These are phyloP conservation scores for Nothopassalora personata DNA, from an alignment of 2,329 filamentous ascomycete species.

Conservation along the genomic window DNA sequence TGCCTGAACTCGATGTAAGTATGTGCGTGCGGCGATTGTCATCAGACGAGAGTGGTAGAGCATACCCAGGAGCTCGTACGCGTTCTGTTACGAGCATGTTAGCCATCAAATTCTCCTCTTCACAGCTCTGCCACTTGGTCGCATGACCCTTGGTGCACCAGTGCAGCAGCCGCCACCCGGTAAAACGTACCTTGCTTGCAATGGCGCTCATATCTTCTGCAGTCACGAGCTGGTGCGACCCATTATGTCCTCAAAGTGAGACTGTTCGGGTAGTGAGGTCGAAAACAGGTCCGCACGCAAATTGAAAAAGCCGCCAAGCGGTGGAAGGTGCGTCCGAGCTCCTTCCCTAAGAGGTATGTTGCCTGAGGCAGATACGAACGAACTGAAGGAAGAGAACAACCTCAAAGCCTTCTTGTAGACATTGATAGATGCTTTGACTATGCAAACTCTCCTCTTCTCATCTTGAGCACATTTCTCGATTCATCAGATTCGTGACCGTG, in stretches of 20 bases:
- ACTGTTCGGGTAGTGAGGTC: background rate
- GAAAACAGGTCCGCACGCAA: background rate
- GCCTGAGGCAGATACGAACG: no score
- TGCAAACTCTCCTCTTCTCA: background rate
- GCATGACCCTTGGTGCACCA: constrained; percentile 2
- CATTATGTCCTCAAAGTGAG: constrained; percentile 15
- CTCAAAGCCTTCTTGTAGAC: background rate
- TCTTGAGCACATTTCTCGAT: background rate
- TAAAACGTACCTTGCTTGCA: constrained; percentile 25
- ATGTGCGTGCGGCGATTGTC: constrained; percentile 2
- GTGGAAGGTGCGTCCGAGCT: background rate
- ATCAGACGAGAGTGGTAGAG: constrained; percentile 8
- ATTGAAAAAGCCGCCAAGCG: background rate
- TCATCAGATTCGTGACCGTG: background rate
- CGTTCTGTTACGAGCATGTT: constrained; percentile 60
- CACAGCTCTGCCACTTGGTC: background rate
- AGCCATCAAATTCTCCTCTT: constrained; percentile 18
- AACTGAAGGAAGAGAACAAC: no score
- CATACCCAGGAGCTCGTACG: constrained; percentile 96
- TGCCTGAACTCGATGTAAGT: constrained; percentile 43
- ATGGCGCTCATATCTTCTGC: constrained; percentile 19
- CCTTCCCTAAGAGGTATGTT: background rate
- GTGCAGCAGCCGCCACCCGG: background rate
- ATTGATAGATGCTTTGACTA: background rate
- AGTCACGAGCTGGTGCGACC: constrained; percentile 22